Conservation (phyloP, 805 yeast species). For the Saccharomycopsis babjevae region DNA sequence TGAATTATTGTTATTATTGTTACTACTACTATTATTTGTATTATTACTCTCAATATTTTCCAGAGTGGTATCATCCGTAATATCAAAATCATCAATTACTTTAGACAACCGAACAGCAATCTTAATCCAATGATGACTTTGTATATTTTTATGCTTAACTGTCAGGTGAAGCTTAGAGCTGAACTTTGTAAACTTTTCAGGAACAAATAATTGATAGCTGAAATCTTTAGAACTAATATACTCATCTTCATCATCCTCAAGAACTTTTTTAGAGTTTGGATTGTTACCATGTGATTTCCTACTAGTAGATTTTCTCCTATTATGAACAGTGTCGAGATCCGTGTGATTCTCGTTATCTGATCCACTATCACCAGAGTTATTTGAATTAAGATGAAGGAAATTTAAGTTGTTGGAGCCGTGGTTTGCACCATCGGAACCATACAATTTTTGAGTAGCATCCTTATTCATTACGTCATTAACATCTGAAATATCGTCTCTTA, state of each 20-base stretch:
- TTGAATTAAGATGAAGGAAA: not conserved
- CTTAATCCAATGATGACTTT: slow-evolving; percentile 93
- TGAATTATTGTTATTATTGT: not conserved
- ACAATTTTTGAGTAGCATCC: not conserved
- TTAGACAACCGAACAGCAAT: slow-evolving; percentile 72
- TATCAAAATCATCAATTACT: slow-evolving; percentile 34
- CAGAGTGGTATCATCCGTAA: not conserved
- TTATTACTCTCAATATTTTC: not conserved
- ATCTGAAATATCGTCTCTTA: slow-evolving; percentile 26
- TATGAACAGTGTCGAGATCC: not conserved
- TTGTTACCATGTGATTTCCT: not conserved
- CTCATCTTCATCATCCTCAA: slow-evolving; percentile 34
- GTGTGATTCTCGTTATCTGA: not conserved
- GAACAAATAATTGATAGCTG: slow-evolving; percentile 80
- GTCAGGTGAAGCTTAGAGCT: slow-evolving; percentile 71
- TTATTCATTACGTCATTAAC: not conserved
- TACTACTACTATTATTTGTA: not conserved
- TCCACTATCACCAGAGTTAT: not conserved
- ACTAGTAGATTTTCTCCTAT: not conserved
- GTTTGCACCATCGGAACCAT: not conserved
- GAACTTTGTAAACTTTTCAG: slow-evolving; percentile 38
- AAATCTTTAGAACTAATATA: slow-evolving; percentile 68
- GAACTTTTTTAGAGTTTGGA: slow-evolving; percentile 4
- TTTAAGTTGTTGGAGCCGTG: not conserved
- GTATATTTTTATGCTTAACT: slow-evolving; percentile 68